phyloP scores from a whole-genome alignment of 2,329 filamentous ascomycete species.

The Calonectria fujianensis region DNA sequence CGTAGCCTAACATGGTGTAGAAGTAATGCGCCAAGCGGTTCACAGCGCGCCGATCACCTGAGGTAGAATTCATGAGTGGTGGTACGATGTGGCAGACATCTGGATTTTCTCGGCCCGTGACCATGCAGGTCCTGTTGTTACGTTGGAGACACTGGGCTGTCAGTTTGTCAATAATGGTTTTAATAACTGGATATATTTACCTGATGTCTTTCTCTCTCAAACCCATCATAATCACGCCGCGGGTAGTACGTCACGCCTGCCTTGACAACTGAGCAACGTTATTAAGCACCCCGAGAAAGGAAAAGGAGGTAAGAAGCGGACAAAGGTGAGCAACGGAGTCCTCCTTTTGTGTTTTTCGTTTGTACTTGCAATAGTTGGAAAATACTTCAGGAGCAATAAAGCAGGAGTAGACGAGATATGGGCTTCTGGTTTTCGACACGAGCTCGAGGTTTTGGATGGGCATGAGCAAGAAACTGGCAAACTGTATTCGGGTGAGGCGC shows the following conservation, averaged over 20 bases:
- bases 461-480: slow-evolving; percentile 17
- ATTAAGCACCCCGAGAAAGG: neutral
- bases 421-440: neutral
- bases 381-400: slow-evolving; percentile 3
- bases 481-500: neutral
- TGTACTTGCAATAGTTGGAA: neutral
- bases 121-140: neutral
- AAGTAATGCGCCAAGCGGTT: slow-evolving; percentile 4
- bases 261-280: neutral
- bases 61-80: neutral
- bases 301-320: neutral
- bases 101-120: slow-evolving; percentile 3
- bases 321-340: no score
- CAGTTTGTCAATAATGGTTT: neutral
- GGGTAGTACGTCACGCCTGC: neutral
- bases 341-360: neutral
- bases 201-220: neutral
- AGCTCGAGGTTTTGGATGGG: neutral
- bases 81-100: slow-evolving; percentile 5
- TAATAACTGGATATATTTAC: neutral
- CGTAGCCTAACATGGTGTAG: neutral
- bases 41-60: neutral
- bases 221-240: no score
- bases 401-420: neutral
- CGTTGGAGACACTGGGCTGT: neutral